A percentile compares a stretch with the other conserved stretches of the same genome.
These are phyloP conservation scores for Cladobotryum mycophilum DNA, from an alignment of 2,329 filamentous ascomycete genomes.

Conservation along the genomic window DNA sequence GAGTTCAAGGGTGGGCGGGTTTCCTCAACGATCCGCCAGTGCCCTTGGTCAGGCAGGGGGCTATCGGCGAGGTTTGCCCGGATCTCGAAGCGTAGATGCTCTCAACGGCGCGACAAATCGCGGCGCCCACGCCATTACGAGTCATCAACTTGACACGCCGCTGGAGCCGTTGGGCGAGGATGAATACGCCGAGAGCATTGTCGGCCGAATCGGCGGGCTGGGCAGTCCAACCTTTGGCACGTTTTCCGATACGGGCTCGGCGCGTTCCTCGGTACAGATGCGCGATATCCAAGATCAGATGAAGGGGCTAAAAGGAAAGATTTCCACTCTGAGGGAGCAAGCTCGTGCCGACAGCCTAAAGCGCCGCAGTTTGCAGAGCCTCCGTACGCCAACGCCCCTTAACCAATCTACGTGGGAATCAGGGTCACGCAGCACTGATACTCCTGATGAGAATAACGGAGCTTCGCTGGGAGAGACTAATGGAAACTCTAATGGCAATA, in stretches of 20 bases:
- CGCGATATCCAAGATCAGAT: slow-evolving; percentile 75
- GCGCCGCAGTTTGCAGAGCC: slow-evolving; percentile 67
- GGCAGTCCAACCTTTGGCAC: slow-evolving; percentile 41
- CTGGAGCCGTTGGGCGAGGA: slow-evolving; percentile 52
- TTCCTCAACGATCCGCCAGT: slow-evolving; percentile 55
- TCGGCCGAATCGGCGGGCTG: slow-evolving; percentile 27
- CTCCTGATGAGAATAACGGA: slow-evolving; percentile 15
- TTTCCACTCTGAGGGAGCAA: slow-evolving; percentile 71
- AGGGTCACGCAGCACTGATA: slow-evolving; percentile 15
- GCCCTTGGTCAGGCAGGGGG: slow-evolving; percentile 55
- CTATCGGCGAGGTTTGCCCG: slow-evolving; percentile 45
- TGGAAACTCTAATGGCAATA: not conserved
- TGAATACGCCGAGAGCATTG: slow-evolving; percentile 26
- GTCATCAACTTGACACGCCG: slow-evolving; percentile 34
- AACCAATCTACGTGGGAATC: slow-evolving; percentile 53
- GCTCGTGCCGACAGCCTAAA: slow-evolving; percentile 73
- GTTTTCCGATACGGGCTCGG: slow-evolving; percentile 42
- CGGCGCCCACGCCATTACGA: slow-evolving; percentile 19
- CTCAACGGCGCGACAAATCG: slow-evolving; percentile 23
- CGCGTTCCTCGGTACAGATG: slow-evolving; percentile 68
- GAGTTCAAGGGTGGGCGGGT: slow-evolving; percentile 23
- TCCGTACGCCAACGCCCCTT: slow-evolving; percentile 72
- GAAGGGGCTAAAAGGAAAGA: slow-evolving; percentile 77
- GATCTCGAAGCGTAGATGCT: slow-evolving; percentile 39
- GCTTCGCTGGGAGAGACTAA: not conserved